Conservation (phyloP, 306 rosid species). For the Trifolium dubium region DNA sequence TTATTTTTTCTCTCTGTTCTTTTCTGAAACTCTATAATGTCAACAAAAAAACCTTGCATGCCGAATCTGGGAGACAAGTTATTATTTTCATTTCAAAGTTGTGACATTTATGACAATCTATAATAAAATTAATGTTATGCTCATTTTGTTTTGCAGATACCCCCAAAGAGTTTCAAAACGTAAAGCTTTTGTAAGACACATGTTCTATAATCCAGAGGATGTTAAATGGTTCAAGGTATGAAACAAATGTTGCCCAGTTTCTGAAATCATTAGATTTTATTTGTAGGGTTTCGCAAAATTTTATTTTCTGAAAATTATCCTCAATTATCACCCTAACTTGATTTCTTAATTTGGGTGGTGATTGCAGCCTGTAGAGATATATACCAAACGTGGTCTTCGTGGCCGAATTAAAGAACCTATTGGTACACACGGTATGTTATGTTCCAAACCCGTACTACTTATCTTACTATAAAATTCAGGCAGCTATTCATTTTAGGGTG, state of each 20-base stretch:
- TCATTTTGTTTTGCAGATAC: slow-evolving; percentile 68
- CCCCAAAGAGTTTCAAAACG: slow-evolving; percentile 94
- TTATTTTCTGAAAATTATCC: neutral
- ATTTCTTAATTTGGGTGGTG: slow-evolving; percentile 41
- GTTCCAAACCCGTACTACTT: slow-evolving; percentile 28
- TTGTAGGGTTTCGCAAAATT: neutral
- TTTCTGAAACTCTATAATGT: neutral
- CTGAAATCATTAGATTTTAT: slow-evolving; percentile 15
- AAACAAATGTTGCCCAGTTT: slow-evolving; percentile 6
- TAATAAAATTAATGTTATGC: neutral
- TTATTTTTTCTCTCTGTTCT: neutral
- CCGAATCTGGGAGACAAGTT: neutral
- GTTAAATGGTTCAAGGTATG: slow-evolving; percentile 95
- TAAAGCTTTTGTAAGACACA: slow-evolving; percentile 79
- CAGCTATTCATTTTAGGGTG: slow-evolving; percentile 13
- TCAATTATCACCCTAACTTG: slow-evolving; percentile 19
- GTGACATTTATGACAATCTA: slow-evolving; percentile 9
- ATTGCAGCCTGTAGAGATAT: slow-evolving; percentile 95
- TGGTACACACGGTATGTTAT: slow-evolving; percentile 91
- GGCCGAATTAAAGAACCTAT: slow-evolving; percentile 95
- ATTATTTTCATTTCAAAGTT: slow-evolving; percentile 16
- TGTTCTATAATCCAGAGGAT: slow-evolving; percentile 96
- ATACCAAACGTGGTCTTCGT: slow-evolving; percentile 83
- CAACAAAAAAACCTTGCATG: slow-evolving; percentile 4
- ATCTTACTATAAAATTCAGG: slow-evolving; percentile 21